A percentile compares a stretch with the other conserved stretches of the same genome.
phyloP scores from a whole-genome alignment of 2,329 filamentous ascomycete genomes.

The Ustilaginoidea virens region DNA sequence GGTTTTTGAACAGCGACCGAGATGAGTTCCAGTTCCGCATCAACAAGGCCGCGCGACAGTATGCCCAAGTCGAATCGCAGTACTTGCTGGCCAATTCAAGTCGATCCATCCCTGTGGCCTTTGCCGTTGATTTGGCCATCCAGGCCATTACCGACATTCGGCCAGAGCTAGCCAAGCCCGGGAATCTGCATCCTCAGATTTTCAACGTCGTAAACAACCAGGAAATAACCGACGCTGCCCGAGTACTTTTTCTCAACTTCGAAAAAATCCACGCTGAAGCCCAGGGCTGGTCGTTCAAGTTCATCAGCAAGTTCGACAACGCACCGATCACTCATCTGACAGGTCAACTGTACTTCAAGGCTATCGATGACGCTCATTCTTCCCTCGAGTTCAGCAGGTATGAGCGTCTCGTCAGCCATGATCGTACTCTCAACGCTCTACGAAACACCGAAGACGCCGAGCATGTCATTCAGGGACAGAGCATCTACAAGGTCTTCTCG shows the following conservation, averaged over 20 bases:
- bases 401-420: conserved; percentile 13
- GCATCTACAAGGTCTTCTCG: conserved; percentile 20
- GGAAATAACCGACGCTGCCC: no score
- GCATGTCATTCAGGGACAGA: conserved; percentile 17
- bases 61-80: conserved; percentile 15
- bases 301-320: not conserved
- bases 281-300: not conserved
- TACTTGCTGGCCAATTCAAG: conserved; percentile 25
- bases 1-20: not conserved
- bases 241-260: not conserved
- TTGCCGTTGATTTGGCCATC: conserved; percentile 16
- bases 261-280: conserved; percentile 9
- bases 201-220: conserved; percentile 14
- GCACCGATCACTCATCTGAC: not conserved
- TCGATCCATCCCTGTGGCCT: conserved; percentile 21
- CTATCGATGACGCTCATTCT: not conserved
- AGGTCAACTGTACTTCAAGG: not conserved
- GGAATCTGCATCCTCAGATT: conserved; percentile 12
- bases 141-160: conserved; percentile 16
- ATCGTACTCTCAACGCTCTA: conserved; percentile 13
- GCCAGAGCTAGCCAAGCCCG: conserved; percentile 8
- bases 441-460: conserved; percentile 13
- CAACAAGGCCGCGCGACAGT: conserved; percentile 21
- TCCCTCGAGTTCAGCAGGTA: conserved; percentile 2
- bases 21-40: conserved; percentile 19